Conservation (phyloP, 352 stramenopile genomes). For the Thraustochytrium sp. region DNA sequence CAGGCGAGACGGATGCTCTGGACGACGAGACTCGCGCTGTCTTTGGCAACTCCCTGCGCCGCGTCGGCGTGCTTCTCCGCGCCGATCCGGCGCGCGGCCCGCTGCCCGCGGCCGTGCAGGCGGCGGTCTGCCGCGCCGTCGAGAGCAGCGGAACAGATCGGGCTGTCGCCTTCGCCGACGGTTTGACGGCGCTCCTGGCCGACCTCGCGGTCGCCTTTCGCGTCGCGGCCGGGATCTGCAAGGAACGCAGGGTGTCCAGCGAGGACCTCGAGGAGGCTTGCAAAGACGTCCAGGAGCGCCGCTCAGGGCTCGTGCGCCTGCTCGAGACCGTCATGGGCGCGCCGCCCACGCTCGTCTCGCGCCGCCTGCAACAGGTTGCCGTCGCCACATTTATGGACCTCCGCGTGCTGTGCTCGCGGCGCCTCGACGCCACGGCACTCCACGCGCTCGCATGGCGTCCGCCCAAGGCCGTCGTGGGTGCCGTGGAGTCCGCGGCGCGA, state of each 20-base stretch:
- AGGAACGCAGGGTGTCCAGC: no score
- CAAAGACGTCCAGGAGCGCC: neutral
- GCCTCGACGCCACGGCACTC: neutral
- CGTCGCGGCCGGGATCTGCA: neutral
- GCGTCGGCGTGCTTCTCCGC: neutral
- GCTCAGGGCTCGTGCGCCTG: neutral
- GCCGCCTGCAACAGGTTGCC: neutral
- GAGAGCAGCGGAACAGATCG: neutral
- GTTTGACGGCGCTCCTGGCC: neutral
- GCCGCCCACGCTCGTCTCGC: neutral
- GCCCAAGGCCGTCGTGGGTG: neutral
- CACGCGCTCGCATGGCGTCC: neutral
- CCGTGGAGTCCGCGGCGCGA: neutral
- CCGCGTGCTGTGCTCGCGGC: neutral
- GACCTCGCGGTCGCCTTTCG: neutral
- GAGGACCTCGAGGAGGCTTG: neutral
- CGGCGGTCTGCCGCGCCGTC: neutral
- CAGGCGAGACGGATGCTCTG: neutral
- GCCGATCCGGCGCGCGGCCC: neutral
- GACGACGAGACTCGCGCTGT: neutral
- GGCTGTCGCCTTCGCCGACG: neutral
- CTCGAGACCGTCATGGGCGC: neutral
- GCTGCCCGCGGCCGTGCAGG: neutral
- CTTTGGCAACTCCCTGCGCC: neutral
- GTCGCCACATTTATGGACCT: neutral